Base-by-base conservation (phyloP, 306 rosid species). In the Lagenaria siceraria region DNA sequence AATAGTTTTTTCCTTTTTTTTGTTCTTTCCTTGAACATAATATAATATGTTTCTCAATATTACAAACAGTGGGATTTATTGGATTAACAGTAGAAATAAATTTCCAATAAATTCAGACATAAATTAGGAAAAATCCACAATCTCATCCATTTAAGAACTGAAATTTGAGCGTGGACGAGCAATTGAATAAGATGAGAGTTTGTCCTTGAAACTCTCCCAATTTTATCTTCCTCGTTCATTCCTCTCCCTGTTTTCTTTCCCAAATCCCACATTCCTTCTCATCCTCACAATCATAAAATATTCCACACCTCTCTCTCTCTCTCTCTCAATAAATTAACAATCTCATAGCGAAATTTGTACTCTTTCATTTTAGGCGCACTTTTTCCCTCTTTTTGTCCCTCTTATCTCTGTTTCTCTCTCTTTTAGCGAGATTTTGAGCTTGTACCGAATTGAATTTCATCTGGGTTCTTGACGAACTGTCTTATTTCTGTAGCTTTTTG, bases 231-330 rank as follows among this genome's bases (percentile, higher is more conserved):
- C 25, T 72, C 43, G 0, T 17, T 71, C 22, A 0, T 17, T 49
- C 42, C 60, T 49, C 52, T 40, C 35, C 60, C 60, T 72, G 56
- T 49, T 27, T 72, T 72, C 59, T 72, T 10, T 51, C 27, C 59
- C 42, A 29, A 31, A 24, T 71, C 59, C 77, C 60, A 31, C 43
- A 27, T 51, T 72, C 43, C 61, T 46, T 71, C 77, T 19, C 77
- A 73, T 73, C 77, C 77, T 72, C 75, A 11, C 77, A 49, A 72
- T 72, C 56, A 27, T 49, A 46, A 48, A 49, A 48, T 66, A 66
- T 72, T 48, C 76, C 24, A 25, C 8, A 71, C 40, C 54, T 17
- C 60, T 72, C 56, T 48, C 38, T 71, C 59, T 61, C 33, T 42
- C 58, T 70, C 25, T 18, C 18, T 73, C 61, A 46, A 71, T 71